Evolutionary conservation across 768 basidiomycete genomes (phyloP).

Genomic region (Rhizopogon vesiculosus): DNA sequence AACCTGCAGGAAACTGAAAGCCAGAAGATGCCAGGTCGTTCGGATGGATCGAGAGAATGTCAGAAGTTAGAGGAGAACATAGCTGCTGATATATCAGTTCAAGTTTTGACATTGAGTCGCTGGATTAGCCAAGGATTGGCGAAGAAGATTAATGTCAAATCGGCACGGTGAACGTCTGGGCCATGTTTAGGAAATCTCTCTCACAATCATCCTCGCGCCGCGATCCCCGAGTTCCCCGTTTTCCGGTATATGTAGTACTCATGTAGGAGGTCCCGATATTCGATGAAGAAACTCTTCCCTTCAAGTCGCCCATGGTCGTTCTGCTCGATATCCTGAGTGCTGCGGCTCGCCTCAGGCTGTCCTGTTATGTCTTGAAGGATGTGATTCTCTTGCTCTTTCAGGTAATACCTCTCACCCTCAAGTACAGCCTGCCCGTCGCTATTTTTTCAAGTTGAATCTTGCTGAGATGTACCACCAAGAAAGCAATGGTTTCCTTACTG

Average conservation of each 20-base stretch:
- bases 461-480: slow-evolving; percentile 54
- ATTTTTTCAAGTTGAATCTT: slow-evolving; percentile 44
- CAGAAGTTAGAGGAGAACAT: background rate
- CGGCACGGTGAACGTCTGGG: no score
- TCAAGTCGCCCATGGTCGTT: background rate
- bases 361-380: slow-evolving; percentile 25
- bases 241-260: no score
- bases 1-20: slow-evolving; percentile 15
- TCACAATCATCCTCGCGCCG: background rate
- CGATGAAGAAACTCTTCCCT: background rate
- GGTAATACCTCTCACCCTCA: slow-evolving; percentile 42
- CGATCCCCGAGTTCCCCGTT: background rate
- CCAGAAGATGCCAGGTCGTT: slow-evolving; percentile 34
- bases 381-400: slow-evolving; percentile 37
- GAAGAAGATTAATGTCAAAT: background rate
- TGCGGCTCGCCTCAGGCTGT: background rate
- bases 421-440: slow-evolving; percentile 38
- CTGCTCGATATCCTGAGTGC: background rate
- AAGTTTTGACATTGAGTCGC: background rate
- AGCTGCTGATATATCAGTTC: slow-evolving; percentile 1
- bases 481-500: slow-evolving; percentile 42
- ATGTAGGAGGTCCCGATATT: background rate
- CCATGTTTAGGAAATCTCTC: background rate
- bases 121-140: background rate
- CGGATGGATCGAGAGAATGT: slow-evolving; percentile 41